A percentile compares a stretch with the other conserved stretches of the same genome.
Conservation (phyloP, 352 stramenopile species). For the Nothophytophthora sp. region DNA sequence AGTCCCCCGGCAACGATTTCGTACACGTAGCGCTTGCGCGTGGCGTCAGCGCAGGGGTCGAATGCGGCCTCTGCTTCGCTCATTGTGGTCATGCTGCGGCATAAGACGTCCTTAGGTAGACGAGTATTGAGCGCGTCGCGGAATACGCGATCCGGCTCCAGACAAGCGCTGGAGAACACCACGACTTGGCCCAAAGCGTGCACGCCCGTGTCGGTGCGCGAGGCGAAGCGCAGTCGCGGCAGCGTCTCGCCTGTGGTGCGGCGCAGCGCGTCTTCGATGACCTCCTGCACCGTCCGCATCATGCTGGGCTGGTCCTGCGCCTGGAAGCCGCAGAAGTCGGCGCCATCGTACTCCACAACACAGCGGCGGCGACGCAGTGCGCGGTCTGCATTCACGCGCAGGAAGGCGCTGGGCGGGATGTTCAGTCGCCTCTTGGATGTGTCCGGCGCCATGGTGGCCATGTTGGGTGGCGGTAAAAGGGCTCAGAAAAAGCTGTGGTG, state of each 20-base stretch:
- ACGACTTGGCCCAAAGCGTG: constrained; percentile 91
- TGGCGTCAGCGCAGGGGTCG: constrained; percentile 53
- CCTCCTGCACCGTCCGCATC: constrained; percentile 71
- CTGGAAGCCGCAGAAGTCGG: constrained; percentile 79
- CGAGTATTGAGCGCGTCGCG: constrained; percentile 76
- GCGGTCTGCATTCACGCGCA: constrained; percentile 29
- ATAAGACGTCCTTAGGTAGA: constrained; percentile 62
- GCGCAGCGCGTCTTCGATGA: constrained; percentile 66
- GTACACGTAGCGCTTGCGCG: constrained; percentile 73
- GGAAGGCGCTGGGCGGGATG: constrained; percentile 47
- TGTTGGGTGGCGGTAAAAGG: too few species aligned
- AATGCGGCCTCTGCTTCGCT: constrained; percentile 27
- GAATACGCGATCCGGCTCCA: constrained; percentile 40
- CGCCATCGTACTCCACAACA: constrained; percentile 78
- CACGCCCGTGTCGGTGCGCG: constrained; percentile 93
- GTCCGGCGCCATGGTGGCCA: too few species aligned
- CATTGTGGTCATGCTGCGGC: constrained; percentile 29
- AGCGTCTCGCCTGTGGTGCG: constrained; percentile 74
- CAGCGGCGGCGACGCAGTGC: constrained; percentile 31
- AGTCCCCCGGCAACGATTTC: constrained; percentile 46
- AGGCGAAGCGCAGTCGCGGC: constrained; percentile 80
- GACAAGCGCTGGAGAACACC: constrained; percentile 84
- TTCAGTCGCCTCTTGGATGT: constrained; percentile 25
- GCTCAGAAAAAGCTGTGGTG: too few species aligned
- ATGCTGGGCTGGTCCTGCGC: constrained; percentile 55